Evolutionary conservation across 2,329 filamentous ascomycete genomes (phyloP).

Genomic region (Aspergillus sp.): DNA sequence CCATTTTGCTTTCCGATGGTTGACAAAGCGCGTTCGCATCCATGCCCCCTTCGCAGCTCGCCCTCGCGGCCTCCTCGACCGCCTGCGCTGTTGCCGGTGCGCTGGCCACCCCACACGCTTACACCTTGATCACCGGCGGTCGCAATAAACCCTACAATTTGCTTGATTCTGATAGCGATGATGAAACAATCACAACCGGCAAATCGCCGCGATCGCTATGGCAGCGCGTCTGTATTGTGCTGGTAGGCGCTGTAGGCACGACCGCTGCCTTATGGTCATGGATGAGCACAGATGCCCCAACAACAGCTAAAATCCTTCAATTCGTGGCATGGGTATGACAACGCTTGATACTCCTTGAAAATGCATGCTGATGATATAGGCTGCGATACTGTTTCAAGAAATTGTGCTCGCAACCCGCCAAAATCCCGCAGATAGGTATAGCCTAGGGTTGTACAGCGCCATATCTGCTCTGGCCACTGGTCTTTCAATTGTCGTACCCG

Average conservation of each 20-base stretch:
- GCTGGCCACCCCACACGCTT: conserved; percentile 4
- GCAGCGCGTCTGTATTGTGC: conserved; percentile 3
- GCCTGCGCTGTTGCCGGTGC: neutral
- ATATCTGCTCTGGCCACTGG: neutral
- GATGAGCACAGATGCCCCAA: neutral
- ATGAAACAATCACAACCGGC: neutral
- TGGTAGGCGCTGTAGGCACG: neutral
- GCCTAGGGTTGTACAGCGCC: conserved; percentile 12
- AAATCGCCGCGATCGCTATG: conserved; percentile 2
- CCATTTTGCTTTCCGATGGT: neutral
- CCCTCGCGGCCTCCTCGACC: neutral
- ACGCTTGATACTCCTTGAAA: neutral
- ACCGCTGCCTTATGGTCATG: neutral
- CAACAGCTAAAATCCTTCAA: neutral
- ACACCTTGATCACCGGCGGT: neutral
- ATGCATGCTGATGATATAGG: neutral
- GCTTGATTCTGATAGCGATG: neutral
- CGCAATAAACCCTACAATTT: neutral
- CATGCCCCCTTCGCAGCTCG: neutral
- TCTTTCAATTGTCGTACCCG: neutral
- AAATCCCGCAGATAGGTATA: neutral
- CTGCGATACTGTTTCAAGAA: conserved; percentile 2
- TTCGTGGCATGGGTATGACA: conserved; percentile 6
- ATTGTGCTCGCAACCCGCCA: neutral
- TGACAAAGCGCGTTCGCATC: neutral